Percentiles rank a stretch among this genome's conserved stretches.
Conservation (phyloP, 2,329 filamentous ascomycete genomes). For the Verticillium albo-atrum region DNA sequence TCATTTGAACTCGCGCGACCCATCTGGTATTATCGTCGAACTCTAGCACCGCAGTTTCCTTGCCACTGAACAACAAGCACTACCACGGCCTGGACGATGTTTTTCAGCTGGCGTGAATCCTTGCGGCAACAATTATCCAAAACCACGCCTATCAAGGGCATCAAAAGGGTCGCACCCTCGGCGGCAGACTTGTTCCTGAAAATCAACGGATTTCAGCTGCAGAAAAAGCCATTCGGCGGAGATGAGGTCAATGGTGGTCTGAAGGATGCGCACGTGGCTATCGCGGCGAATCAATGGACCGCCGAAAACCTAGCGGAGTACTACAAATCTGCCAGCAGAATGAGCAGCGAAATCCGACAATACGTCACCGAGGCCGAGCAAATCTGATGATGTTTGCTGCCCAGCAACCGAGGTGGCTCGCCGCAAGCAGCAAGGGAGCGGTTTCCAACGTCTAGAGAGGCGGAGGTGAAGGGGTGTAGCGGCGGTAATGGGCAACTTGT, state of each 20-base stretch:
- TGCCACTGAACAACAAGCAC: conserved; percentile 10
- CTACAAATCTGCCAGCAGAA: conserved; percentile 4
- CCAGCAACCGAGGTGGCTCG: not conserved
- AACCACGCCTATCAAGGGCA: conserved; percentile 10
- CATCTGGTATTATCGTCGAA: too few species aligned
- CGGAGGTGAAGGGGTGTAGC: not conserved
- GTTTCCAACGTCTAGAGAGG: not conserved
- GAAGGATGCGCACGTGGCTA: conserved; percentile 10
- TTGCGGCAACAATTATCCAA: conserved; percentile 8
- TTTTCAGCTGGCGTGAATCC: conserved; percentile 14
- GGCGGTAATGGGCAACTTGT: not conserved
- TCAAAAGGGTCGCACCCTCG: conserved; percentile 13
- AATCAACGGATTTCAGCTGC: conserved; percentile 14
- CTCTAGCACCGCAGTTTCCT: conserved; percentile 12
- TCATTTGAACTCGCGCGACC: too few species aligned
- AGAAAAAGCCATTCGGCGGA: not conserved
- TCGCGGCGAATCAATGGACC: conserved; percentile 13
- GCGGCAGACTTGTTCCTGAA: conserved; percentile 16
- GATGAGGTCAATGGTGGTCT: conserved; percentile 5
- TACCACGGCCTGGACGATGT: conserved; percentile 13
- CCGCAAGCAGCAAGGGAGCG: not conserved
- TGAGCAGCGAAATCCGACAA: not conserved
- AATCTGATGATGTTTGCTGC: not conserved
- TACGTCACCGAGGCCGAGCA: not conserved
- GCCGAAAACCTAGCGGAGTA: conserved; percentile 12